These are phyloP conservation scores for Priceomyces melissophilus DNA, from an alignment of 805 yeast genomes.

Conservation along the genomic window DNA sequence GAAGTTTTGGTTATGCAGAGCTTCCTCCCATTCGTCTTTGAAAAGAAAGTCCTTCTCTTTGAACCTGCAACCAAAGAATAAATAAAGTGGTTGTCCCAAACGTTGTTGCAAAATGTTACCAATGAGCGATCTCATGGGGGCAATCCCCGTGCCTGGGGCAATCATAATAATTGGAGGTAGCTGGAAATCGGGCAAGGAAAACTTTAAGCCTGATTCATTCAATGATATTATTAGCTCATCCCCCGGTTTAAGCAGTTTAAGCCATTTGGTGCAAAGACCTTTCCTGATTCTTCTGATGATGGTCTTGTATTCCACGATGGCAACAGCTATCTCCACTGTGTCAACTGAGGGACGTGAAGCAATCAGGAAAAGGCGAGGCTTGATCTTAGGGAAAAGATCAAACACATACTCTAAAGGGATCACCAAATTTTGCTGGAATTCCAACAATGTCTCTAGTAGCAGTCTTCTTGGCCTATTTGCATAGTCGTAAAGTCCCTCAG, in stretches of 20 bases:
- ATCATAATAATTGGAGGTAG: conserved; percentile 58
- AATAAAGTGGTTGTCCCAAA: conserved; percentile 32
- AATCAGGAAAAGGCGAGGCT: conserved; percentile 82
- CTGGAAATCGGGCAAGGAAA: conserved; percentile 15
- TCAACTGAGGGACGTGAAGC: conserved; percentile 54
- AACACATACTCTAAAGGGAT: conserved; percentile 74
- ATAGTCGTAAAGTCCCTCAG: conserved; percentile 82
- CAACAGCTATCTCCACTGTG: conserved; percentile 67
- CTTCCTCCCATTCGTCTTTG: conserved; percentile 47
- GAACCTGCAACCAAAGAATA: conserved; percentile 76
- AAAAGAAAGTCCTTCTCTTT: conserved; percentile 67
- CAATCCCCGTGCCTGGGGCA: conserved; percentile 95
- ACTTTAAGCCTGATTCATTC: conserved; percentile 42
- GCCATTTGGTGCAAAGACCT: conserved; percentile 82
- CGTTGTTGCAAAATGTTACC: conserved; percentile 26
- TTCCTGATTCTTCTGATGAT: conserved; percentile 68
- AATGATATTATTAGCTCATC: conserved; percentile 53
- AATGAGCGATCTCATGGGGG: conserved; percentile 80
- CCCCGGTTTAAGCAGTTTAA: conserved; percentile 47
- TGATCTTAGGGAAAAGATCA: conserved; percentile 74
- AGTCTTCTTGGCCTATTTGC: conserved; percentile 93
- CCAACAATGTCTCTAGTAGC: conserved; percentile 75
- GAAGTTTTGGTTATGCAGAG: conserved; percentile 33
- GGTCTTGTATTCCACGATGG: conserved; percentile 84
- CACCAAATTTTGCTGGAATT: conserved; percentile 65